phyloP scores from a whole-genome alignment of 2,329 filamentous ascomycete species.

The Fusarium tjaetaba region DNA sequence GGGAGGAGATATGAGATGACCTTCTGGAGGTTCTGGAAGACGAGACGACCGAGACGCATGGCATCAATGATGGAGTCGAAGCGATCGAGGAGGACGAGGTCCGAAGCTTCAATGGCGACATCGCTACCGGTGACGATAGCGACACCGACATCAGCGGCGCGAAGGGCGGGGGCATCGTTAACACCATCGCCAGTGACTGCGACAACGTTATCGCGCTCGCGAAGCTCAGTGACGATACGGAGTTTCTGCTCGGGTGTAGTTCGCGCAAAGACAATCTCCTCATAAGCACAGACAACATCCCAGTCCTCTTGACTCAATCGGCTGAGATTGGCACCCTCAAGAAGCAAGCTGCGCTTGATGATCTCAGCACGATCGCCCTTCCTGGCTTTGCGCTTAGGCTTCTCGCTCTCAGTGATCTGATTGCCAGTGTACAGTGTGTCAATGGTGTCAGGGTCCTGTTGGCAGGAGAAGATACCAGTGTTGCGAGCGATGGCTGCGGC shows the following conservation, averaged over 20 bases:
- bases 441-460: slow-evolving; percentile 55
- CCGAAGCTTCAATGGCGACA: slow-evolving; percentile 71
- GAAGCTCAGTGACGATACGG: slow-evolving; percentile 75
- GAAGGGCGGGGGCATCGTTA: slow-evolving; percentile 73
- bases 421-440: slow-evolving; percentile 26
- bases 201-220: slow-evolving; percentile 66
- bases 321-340: slow-evolving; percentile 68
- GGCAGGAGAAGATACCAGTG: slow-evolving; percentile 68
- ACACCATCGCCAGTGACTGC: slow-evolving; percentile 81
- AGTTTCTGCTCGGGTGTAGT: slow-evolving; percentile 77
- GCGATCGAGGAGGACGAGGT: slow-evolving; percentile 75
- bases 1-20: slow-evolving; percentile 59
- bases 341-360: slow-evolving; percentile 41
- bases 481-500: slow-evolving; percentile 73
- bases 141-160: slow-evolving; percentile 75
- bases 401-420: slow-evolving; percentile 16
- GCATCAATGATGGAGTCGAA: slow-evolving; percentile 77
- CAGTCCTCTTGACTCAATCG: slow-evolving; percentile 61
- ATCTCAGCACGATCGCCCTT: slow-evolving; percentile 22
- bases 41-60: slow-evolving; percentile 58
- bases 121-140: slow-evolving; percentile 72
- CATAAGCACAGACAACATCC: slow-evolving; percentile 59
- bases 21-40: slow-evolving; percentile 55
- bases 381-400: slow-evolving; percentile 9
- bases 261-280: slow-evolving; percentile 73